Evolutionary conservation across 2,329 filamentous ascomycete genomes (phyloP), one percentile per base, ranked within the genome.

Genomic region (Paraphoma sp.): DNA sequence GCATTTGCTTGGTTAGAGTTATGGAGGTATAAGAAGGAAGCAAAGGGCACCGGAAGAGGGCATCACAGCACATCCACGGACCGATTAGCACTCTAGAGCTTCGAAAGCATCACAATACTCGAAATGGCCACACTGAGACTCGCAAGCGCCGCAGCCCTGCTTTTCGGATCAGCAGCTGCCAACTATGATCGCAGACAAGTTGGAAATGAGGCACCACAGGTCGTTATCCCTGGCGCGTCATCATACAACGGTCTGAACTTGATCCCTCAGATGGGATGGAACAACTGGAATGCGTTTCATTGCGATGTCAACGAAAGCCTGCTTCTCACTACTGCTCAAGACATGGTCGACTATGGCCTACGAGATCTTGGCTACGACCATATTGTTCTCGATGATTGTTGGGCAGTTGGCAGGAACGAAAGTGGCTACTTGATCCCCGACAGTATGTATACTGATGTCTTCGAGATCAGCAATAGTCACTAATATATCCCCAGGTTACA

Each of bases 381-480:
- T 52, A 81, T 88, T 53, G 85, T 86, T 56, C 82, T 80, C 11
- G 86, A 89, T 70, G 87, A 89, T 67, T 88, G 86, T 74, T 90
- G 74, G 76, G 63, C n/a, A n/a, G 40, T 42, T 8, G n/a, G n/a
- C 16, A n/a, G 40, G 40, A 42, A 42, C n/a, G 40, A 42, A n/a
- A 42, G 40, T 42, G 40, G n/a, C 12, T 42, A 42, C 16, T n/a
- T 42, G 14, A 16, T 42, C n/a, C n/a, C 40, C 8, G 40, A 42
- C 16, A n/a, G 40, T 42, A 16, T 14, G 40, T 17, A 11, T 3
- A 16, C 3, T 17, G 3, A 17, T 16, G 40, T 14, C 33, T 10
- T 36, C 33, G 3, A 36, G 40, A 16, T 42, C 8, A 11, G 16
- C n/a, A 42, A 16, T 4, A 42, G 40, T n/a, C 40, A n/a, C 40